phyloP scores from a whole-genome alignment of 2,329 filamentous ascomycete genomes.

The Lachnellula subtilissima region DNA sequence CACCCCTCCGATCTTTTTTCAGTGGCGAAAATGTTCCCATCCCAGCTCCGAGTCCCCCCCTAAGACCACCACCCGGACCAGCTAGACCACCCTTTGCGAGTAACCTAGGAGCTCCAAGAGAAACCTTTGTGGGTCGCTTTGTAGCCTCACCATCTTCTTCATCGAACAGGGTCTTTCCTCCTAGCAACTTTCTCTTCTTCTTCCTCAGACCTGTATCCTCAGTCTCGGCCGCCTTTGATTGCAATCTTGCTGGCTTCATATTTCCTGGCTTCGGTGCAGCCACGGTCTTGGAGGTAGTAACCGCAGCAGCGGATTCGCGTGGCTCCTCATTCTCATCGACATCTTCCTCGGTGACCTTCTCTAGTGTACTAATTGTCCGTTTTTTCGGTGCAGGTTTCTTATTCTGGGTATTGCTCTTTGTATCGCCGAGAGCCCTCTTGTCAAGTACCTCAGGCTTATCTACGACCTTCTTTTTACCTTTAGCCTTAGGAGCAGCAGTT shows the following conservation, averaged over 20 bases:
- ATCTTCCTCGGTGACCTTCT: constrained; percentile 39
- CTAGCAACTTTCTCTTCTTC: constrained; percentile 71
- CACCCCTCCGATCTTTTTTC: constrained; percentile 63
- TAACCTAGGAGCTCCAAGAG: constrained; percentile 27
- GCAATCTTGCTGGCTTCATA: constrained; percentile 14
- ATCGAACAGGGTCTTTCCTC: constrained; percentile 64
- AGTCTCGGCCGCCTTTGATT: constrained; percentile 6
- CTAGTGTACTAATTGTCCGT: constrained; percentile 30
- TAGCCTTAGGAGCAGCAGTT: constrained; percentile 13
- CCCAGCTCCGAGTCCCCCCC: constrained; percentile 30
- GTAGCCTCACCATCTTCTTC: constrained; percentile 56
- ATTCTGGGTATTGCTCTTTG: constrained; percentile 31
- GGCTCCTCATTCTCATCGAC: constrained; percentile 25
- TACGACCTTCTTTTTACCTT: constrained; percentile 20
- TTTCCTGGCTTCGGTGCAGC: constrained; percentile 4
- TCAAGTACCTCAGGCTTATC: constrained; percentile 27
- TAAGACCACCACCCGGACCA: constrained; percentile 22
- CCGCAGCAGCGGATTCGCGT: constrained; percentile 31
- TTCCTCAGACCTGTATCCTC: constrained; percentile 41
- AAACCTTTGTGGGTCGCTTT: constrained; percentile 34
- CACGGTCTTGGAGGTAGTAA: neutral
- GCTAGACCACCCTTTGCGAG: constrained; percentile 29
- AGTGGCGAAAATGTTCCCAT: constrained; percentile 65
- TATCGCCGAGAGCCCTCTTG: constrained; percentile 39
- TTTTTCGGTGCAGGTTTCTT: constrained; percentile 32